Base-by-base conservation (phyloP, 768 basidiomycete genomes). In the Xerocomellus intermedius region DNA sequence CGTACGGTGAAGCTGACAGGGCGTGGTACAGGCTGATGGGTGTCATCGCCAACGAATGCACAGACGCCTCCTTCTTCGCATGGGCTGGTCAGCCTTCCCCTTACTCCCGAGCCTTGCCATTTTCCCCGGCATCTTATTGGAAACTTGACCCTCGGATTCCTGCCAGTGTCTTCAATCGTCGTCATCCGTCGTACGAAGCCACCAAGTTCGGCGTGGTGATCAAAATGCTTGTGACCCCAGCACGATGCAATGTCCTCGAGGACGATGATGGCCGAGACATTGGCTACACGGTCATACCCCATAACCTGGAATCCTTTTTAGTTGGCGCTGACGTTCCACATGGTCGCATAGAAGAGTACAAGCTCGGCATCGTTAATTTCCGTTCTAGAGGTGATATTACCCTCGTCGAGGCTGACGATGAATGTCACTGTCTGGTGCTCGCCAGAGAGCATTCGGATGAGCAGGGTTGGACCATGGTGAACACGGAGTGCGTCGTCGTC, bases 1-100 rank as follows among this genome's bases (percentile, higher is more conserved):
- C 52, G 2, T 68, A 68, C 35, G 67, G 65, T 2, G 68, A 64
- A 35, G 65, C 58, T 4, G 48, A 54, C n/a, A 52, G 56, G 44
- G 65, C 66, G 2, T 69, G 60, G 43, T 56, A 55, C 48, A 55
- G 65, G 47, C 22, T 68, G 12, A 61, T 63, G 46, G 42, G 39
- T 21, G 36, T 48, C 49, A 58, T 52, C 44, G 44, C 44, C 49
- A 56, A 56, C 4, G 55, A 56, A 46, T 56, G 55, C 14, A 48
- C 55, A 10, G 54, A 56, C 35, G 55, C 54, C 7, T 56, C 55
- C 21, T 47, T 56, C 39, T 47, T 56, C 10, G 55, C 45, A 19
- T 54, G 55, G 55, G 54, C 54, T n/a, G 55, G 55, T 21, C 47
- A 17, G 22, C 36, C 56, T 26, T 57, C 56, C 12, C 41, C 56